Percentiles rank a stretch among this genome's conserved stretches.
These are phyloP conservation scores for Biscutella laevigata DNA, from an alignment of 441 rosid genomes.

Conservation along the genomic window DNA sequence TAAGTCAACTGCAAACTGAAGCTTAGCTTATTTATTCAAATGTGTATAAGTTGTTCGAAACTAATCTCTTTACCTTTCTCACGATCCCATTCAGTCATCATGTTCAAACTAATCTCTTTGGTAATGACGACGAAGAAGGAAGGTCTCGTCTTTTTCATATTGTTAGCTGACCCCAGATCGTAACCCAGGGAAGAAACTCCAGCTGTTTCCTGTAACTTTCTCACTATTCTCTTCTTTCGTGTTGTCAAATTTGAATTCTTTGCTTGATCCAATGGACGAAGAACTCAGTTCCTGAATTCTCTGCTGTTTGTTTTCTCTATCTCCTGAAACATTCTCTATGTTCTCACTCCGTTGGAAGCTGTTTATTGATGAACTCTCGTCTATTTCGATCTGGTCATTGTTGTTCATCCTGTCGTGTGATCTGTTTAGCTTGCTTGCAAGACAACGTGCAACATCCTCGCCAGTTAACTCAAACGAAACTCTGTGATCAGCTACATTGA, in stretches of 20 bases:
- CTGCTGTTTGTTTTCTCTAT: slow-evolving; percentile 45
- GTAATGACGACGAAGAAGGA: slow-evolving; percentile 2
- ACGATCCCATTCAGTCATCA: not conserved
- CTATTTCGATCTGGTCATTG: slow-evolving; percentile 28
- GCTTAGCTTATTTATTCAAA: slow-evolving; percentile 14
- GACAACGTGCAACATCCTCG: slow-evolving; percentile 88
- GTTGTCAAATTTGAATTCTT: slow-evolving; percentile 83
- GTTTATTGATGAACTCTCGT: slow-evolving; percentile 22
- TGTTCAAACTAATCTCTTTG: slow-evolving; percentile 3
- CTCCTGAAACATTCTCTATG: slow-evolving; percentile 31
- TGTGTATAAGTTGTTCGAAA: slow-evolving; percentile 23
- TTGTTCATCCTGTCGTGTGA: slow-evolving; percentile 34
- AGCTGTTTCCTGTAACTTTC: slow-evolving; percentile 57
- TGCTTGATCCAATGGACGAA: slow-evolving; percentile 67
- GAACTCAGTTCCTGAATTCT: slow-evolving; percentile 52
- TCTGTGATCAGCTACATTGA: slow-evolving; percentile 49
- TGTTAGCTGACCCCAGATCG: slow-evolving; percentile 72
- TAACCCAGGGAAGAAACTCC: slow-evolving; percentile 87
- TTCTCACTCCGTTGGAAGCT: slow-evolving; percentile 23
- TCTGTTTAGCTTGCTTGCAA: slow-evolving; percentile 54
- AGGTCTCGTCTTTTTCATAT: not conserved
- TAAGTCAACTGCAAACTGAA: slow-evolving; percentile 1
- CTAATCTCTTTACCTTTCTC: not conserved
- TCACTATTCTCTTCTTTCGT: slow-evolving; percentile 55
- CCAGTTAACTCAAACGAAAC: slow-evolving; percentile 91